Base-by-base conservation (phyloP, 345 rosid genomes). In the Lumnitzera littorea region DNA sequence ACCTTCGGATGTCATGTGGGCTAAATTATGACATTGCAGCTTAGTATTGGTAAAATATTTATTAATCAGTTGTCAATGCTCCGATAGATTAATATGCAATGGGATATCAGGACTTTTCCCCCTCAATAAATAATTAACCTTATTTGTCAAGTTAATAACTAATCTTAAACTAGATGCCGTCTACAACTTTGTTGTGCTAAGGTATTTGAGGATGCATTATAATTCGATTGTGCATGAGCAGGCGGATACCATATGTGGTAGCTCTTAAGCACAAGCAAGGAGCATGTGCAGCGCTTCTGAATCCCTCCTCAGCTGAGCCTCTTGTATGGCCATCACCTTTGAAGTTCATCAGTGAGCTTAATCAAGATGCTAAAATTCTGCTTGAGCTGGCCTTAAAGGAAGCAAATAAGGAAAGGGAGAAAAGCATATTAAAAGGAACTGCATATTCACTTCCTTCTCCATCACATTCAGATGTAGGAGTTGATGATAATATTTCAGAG, bases 291-390 rank as follows among this genome's bases (percentile, higher is more conserved):
- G 96, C 97, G 4, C 71, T 94, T 68, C 72, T 94, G 48, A 86
- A 95, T 62, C 99, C 99, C 9, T 72, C 94, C 15, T 86, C 99
- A 3, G 94, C 97, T 15, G 99, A 86, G 72, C 99, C 95, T 57
- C 88, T 95, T 20, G 96, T 95, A 46, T 95, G 99, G 99, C 99
- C 99, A 29, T 81, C 97, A 0, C 97, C 99, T 14, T 78, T 95
- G 53, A 95, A 95, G 70, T 95, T 95, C 83, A 91, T 95, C 67
- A 83, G 95, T 15, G 99, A 94, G 70, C 88, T 94, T 57, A 82
- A 88, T 57, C 83, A 80, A 5, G 99, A 91, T 55, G 96, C 97
- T 0, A 91, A 91, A 68, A 77, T 76, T 4, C 80, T 94, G 12
- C 60, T 94, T 50, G 99, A 94, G 64, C 78, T 69, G 54, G 99